These are phyloP conservation scores for Pilasporangium apinafurcum DNA, from an alignment of 352 stramenopile genomes.

Conservation along the genomic window DNA sequence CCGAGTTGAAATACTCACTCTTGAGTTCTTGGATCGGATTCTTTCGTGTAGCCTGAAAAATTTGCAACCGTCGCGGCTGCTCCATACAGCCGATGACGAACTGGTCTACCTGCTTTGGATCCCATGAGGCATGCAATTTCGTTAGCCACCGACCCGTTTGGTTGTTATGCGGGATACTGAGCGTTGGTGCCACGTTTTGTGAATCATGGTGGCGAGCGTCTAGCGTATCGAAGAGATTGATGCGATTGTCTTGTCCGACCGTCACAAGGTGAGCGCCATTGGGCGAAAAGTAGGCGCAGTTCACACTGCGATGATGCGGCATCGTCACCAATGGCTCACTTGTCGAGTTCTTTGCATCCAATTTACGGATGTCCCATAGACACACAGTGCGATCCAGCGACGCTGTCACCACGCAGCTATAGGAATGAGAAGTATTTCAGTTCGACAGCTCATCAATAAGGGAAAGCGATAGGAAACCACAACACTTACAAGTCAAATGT, in stretches of 20 bases:
- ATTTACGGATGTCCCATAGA: constrained; percentile 71
- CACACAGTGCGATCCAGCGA: constrained; percentile 77
- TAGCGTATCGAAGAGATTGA: constrained; percentile 62
- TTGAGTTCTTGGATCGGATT: constrained; percentile 66
- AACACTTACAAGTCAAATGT: constrained; percentile 46
- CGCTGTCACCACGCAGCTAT: constrained; percentile 64
- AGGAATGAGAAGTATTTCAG: constrained; percentile 4
- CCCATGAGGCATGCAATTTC: constrained; percentile 78
- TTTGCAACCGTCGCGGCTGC: constrained; percentile 73
- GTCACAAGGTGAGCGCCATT: constrained; percentile 66
- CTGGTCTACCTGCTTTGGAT: constrained; percentile 62
- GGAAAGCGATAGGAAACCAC: background rate
- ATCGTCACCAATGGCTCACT: constrained; percentile 47
- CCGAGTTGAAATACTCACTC: constrained; percentile 65
- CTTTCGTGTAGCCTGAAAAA: constrained; percentile 64
- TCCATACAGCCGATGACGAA: constrained; percentile 83
- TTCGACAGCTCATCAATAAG: background rate
- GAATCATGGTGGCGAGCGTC: constrained; percentile 21
- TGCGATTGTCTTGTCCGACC: constrained; percentile 76
- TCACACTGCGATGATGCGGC: constrained; percentile 72
- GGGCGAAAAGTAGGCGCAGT: constrained; percentile 85
- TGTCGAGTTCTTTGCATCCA: constrained; percentile 28
- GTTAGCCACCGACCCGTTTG: constrained; percentile 82
- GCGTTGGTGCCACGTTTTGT: constrained; percentile 14
- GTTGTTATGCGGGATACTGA: constrained; percentile 81